Base-by-base conservation (phyloP, 805 yeast genomes). In the Candida maris region DNA sequence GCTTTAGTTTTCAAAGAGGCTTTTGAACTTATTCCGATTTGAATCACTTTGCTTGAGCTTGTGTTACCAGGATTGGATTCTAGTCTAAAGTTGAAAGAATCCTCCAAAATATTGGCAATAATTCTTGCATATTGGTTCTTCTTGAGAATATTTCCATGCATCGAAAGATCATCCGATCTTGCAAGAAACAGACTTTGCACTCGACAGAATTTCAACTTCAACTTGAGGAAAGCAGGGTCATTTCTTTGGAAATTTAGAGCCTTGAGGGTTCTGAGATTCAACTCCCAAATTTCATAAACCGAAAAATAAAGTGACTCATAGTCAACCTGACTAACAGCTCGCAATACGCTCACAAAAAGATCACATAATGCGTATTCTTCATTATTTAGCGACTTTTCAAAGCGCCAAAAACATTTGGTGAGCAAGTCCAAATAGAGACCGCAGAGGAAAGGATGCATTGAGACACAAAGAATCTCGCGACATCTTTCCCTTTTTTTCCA, bases 401-500 rank as follows among this genome's bases (percentile, higher is more conserved):
- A 59, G 19, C 49, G 39, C 33, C 46, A 42, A 13, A 52, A 39
- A 23, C 45, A 44, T 15, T 43, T 44, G n/a, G 36, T 15, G 4
- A 56, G 31, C n/a, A 56, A 39, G 2, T 46, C 43, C 16, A 59
- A 18, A 19, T 54, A 34, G 2, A 49, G 8, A 3, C 54, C 59
- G 38, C 56, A 48, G n/a, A 57, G 37, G 27, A 35, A 64, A 9
- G 87, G 76, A 60, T 83, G 80, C 30, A 57, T 43, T 5, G 61
- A 55, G 18, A 57, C 57, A 38, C 62, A 76, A 29, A 87, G 57
- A 2, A 85, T 77, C 45, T 85, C 95, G 42, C 81, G 76, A 2
- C 85, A 73, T 27, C 78, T 75, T 30, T 85, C 93, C 42, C 94
- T 68, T 0, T 79, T 68, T 4, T 40, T 52, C 6, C 46, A 32